Percentiles rank a stretch among this genome's conserved stretches.
Conservation (phyloP, 495 filamentous ascomycete genomes). For the Aspergillus diversus region DNA sequence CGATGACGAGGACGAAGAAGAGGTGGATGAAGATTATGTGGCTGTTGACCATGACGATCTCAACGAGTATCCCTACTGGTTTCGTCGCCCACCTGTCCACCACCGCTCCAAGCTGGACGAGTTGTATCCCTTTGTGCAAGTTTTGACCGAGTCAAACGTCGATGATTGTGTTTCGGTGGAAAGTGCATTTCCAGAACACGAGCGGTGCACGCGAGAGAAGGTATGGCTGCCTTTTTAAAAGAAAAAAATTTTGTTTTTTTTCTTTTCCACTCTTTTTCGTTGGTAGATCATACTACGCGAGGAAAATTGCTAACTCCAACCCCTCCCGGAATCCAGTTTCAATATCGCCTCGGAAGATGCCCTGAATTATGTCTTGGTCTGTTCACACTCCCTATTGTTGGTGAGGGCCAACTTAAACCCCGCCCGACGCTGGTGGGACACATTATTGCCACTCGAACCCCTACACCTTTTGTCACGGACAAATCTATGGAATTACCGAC, state of each 20-base stretch:
- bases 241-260: no score
- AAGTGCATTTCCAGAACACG: slow-evolving; percentile 70
- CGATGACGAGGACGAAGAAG: slow-evolving; percentile 46
- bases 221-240: slow-evolving; percentile 58
- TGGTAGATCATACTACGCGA: slow-evolving; percentile 1
- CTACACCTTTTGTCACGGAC: slow-evolving; percentile 66
- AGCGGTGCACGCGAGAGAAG: slow-evolving; percentile 80
- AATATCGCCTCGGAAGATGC: slow-evolving; percentile 77
- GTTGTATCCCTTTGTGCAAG: slow-evolving; percentile 70
- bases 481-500: slow-evolving; percentile 72
- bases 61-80: slow-evolving; percentile 49
- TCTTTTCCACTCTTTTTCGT: background rate
- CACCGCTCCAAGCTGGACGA: slow-evolving; percentile 51
- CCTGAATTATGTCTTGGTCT: slow-evolving; percentile 82
- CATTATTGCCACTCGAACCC: slow-evolving; percentile 73
- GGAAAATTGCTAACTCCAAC: slow-evolving; percentile 1
- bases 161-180: slow-evolving; percentile 80
- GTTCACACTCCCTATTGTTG: slow-evolving; percentile 61
- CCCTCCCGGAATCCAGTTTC: slow-evolving; percentile 56
- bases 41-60: slow-evolving; percentile 48
- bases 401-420: slow-evolving; percentile 48
- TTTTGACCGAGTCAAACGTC: slow-evolving; percentile 71
- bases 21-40: slow-evolving; percentile 48
- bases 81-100: slow-evolving; percentile 45
- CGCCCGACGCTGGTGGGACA: slow-evolving; percentile 73